Base-by-base conservation (phyloP, 257 asterid genomes). In the Schizonepeta tenuifolia region DNA sequence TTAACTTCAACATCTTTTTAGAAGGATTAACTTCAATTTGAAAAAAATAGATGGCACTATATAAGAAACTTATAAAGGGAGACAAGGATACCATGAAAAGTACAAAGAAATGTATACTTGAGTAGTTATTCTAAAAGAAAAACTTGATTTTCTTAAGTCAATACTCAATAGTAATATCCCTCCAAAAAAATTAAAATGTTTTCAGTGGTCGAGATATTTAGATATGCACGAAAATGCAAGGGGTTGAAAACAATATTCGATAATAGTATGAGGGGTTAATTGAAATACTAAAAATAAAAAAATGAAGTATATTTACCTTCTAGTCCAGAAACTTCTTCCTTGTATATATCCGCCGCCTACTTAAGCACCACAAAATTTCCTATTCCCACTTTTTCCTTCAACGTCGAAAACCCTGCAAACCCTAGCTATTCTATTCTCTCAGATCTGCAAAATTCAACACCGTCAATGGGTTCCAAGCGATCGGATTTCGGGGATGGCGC, bases 401-500 rank as follows among this genome's bases (percentile, higher is more conserved):
- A 65, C 81, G 40, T 63, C 74, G 77, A 69, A 80, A 85, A 76
- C 86, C 87, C 74, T 82, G 36, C 86, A 70, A 86, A 80, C 90
- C 89, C 95, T 86, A 85, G 78, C 78, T 6, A 22, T 9, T 21
- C 51, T 35, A 0, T 33, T 10, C 56, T 53, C 62, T 72, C 79
- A 74, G 86, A 86, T 90, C 88, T 77, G 78, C 68, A 6, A 78
- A 59, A 10, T 49, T 73, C 33, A n/a, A 43, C 67, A 17, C 64
- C 73, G 75, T 51, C 46, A 13, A 93, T 93, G 98, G 94, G 89
- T 73, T 89, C 96, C 79, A 86, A 74, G 85, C 88, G 87, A 74
- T 75, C 86, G 11, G 96, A 91, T 80, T 93, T 83, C 70, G 97
- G 97, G 21, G 96, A 93, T 70, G 96, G 97, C 67, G 97, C 97